Base-by-base conservation (phyloP, 2,329 filamentous ascomycete genomes). In the Coniochaeta sp. region DNA sequence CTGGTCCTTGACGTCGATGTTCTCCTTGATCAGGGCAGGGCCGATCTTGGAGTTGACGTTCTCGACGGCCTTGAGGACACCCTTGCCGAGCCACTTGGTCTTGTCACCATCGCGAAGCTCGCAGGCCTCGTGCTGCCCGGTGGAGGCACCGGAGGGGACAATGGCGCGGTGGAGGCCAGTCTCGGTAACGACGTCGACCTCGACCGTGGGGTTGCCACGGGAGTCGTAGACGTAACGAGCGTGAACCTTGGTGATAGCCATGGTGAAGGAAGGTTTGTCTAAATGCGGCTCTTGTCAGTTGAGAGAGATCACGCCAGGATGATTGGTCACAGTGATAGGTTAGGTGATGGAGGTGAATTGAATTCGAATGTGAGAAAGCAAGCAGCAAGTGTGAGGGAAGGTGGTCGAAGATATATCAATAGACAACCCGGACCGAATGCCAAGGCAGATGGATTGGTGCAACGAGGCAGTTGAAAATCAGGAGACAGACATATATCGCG, bases 171-270 rank as follows among this genome's bases (percentile, higher is more conserved):
- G 91, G 58, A 97, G 86, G 68, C 92, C 92, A 65, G 88, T 95
- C 79, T 95, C 90, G 64, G 91, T 96, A 76, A 95, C 87, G 65
- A 96, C 84, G 72, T 96, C 92, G 67, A 97, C 92, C 82, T 97
- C 92, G 68, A 96, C 92, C 70, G 94, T 99, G 67, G 94, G 94
- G 86, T 99, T 99, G 71, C 83, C 83, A 71, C 94, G 92, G 73
- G 94, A 97, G 83, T 99, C 94, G 84, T 92, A 99, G 79, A 99
- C 91, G 68, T 87, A 91, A 71, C 94, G 88, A 69, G 88, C 89
- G 82, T 91, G 87, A 70, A 94, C 82, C 81, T 91, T 92, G 73
- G 85, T 84, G 75, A 94, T 89, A 67, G 88, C 78, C 94, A 99
- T 99, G 62, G 70, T 91, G 75, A 64, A 52, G 52, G 42, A n/a